Conservation (phyloP, 352 stramenopile species). For the Elongisporangium undulatum region DNA sequence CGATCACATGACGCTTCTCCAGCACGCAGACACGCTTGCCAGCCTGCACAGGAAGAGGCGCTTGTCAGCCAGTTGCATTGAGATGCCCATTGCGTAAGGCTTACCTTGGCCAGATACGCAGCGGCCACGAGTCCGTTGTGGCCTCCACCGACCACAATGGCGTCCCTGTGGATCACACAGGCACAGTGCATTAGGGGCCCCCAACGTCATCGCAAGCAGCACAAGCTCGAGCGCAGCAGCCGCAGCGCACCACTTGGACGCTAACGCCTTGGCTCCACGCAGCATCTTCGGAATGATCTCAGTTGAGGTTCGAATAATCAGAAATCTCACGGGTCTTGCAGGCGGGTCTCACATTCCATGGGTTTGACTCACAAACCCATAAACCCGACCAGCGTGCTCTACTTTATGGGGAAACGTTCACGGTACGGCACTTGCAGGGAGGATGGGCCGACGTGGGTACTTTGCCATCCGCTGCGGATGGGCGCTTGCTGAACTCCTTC, state of each 20-base stretch:
- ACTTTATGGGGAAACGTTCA: too few species aligned
- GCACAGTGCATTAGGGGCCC: not conserved
- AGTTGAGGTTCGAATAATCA: not conserved
- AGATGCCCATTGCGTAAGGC: not conserved
- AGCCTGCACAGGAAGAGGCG: slow-evolving; percentile 21
- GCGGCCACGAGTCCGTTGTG: slow-evolving; percentile 89
- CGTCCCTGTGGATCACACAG: slow-evolving; percentile 43
- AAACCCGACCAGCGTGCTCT: too few species aligned
- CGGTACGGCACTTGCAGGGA: too few species aligned
- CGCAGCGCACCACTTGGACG: not conserved
- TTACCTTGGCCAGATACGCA: slow-evolving; percentile 84
- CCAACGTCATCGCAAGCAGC: not conserved
- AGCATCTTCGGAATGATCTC: not conserved
- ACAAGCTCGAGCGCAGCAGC: not conserved
- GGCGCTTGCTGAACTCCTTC: not conserved
- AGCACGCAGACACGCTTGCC: slow-evolving; percentile 86
- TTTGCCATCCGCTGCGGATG: not conserved
- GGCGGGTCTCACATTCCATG: too few species aligned
- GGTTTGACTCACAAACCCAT: not conserved
- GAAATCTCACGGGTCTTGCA: too few species aligned
- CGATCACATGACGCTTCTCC: slow-evolving; percentile 85
- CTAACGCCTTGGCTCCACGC: not conserved
- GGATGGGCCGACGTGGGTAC: not conserved
- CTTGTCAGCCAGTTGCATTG: not conserved
- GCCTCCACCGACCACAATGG: slow-evolving; percentile 84